These are phyloP conservation scores for Microglena sp. DNA, from an alignment of 139 green algal species.

Conservation along the genomic window DNA sequence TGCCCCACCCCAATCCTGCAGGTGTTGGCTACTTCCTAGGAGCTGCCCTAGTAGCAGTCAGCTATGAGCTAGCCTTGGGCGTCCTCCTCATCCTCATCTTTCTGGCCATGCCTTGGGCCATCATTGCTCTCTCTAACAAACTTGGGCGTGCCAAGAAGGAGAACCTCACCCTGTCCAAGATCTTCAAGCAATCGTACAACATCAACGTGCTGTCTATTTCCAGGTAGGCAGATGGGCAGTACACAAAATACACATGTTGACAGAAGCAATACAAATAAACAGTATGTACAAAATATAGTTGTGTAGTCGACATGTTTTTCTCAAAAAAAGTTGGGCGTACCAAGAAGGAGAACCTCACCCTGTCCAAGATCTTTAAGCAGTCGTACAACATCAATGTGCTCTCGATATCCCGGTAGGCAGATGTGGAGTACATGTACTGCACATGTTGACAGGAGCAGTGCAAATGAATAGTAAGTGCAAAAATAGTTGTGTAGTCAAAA, in stretches of 20 bases:
- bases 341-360: slow-evolving; percentile 39
- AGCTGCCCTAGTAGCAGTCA: slow-evolving; percentile 50
- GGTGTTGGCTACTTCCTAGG: slow-evolving; percentile 81
- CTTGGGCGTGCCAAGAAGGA: slow-evolving; percentile 35
- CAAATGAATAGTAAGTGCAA: slow-evolving; percentile 33
- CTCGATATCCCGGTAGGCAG: slow-evolving; percentile 29
- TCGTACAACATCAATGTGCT: slow-evolving; percentile 26
- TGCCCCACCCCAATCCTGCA: neutral
- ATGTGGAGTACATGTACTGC: too few relatives aligned
- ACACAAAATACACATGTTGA: too few relatives aligned
- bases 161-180: neutral
- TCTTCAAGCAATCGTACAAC: neutral
- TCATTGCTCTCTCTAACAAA: slow-evolving; percentile 35
- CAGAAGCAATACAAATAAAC: slow-evolving; percentile 41
- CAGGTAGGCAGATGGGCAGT: too few relatives aligned
- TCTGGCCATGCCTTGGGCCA: slow-evolving; percentile 64
- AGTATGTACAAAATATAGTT: slow-evolving; percentile 37
- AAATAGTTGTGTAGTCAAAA: slow-evolving; percentile 39
- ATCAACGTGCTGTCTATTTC: slow-evolving; percentile 44
- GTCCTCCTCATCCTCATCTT: slow-evolving; percentile 55
- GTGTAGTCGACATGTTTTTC: slow-evolving; percentile 18
- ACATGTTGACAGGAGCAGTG: too few relatives aligned
- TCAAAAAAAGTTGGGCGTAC: neutral
- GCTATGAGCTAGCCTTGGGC: slow-evolving; percentile 60
- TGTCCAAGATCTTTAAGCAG: slow-evolving; percentile 39